Conservation (phyloP, 257 asterid genomes). For the Gardenia jasminoides region DNA sequence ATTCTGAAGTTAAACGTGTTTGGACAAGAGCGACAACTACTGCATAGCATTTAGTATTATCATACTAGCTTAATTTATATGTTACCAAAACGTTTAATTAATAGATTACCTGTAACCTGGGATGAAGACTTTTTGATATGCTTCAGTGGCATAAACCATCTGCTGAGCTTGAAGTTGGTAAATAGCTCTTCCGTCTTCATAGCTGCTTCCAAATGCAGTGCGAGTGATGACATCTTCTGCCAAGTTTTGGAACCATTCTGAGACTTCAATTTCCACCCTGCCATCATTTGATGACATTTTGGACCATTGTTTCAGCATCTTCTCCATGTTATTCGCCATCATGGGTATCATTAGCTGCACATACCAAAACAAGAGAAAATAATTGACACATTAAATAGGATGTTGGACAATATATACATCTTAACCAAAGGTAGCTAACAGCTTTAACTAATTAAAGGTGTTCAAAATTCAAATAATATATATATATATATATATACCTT, state of each 20-base stretch:
- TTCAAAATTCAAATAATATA: too few relatives aligned
- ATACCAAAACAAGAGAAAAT: not conserved
- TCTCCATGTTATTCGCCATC: conserved; percentile 66
- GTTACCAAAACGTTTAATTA: not conserved
- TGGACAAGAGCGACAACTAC: not conserved
- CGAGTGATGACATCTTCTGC: conserved; percentile 70
- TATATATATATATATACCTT: conserved; percentile 40
- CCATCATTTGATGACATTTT: conserved; percentile 45
- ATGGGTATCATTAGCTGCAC: conserved; percentile 68
- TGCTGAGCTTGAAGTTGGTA: conserved; percentile 76
- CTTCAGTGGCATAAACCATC: conserved; percentile 74
- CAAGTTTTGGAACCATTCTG: conserved; percentile 60
- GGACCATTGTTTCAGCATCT: conserved; percentile 56
- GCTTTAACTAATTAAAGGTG: too few relatives aligned
- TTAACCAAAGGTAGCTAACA: not conserved
- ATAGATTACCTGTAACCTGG: conserved; percentile 70
- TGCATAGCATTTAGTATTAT: too few relatives aligned
- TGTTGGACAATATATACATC: not conserved
- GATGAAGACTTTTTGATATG: conserved; percentile 63
- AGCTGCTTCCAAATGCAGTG: conserved; percentile 76
- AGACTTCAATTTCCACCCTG: conserved; percentile 65
- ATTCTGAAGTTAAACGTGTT: conserved; percentile 12
- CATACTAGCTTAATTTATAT: too few relatives aligned
- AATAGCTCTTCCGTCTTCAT: conserved; percentile 69
- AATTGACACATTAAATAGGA: not conserved